A percentile compares a stretch with the other conserved stretches of the same genome.
Evolutionary conservation across 2,329 filamentous ascomycete genomes (phyloP).

Genomic region (Diaporthe batatas): DNA sequence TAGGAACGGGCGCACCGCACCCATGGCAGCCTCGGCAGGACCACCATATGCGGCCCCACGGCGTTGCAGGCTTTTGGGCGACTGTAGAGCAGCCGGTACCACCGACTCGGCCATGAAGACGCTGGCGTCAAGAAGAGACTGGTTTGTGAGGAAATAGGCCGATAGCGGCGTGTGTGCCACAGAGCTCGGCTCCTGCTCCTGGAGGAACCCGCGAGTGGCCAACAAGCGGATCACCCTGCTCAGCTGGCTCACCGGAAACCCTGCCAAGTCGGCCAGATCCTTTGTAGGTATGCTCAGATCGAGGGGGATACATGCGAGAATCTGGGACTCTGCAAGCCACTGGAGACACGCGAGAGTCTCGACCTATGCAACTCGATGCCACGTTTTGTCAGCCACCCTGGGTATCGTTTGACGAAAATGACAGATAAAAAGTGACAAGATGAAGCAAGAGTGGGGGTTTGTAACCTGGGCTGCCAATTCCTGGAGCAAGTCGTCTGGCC

Average conservation of each 20-base stretch:
- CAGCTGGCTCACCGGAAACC: conserved; percentile 55
- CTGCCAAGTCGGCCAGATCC: conserved; percentile 57
- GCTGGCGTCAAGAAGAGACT: conserved; percentile 52
- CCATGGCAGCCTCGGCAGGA: conserved; percentile 39
- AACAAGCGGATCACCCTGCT: conserved; percentile 51
- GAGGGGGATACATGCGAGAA: conserved; percentile 60
- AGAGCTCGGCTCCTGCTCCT: conserved; percentile 45
- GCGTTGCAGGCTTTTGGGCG: conserved; percentile 47
- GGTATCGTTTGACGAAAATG: neutral
- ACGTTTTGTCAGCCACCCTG: neutral
- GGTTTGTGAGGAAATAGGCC: conserved; percentile 52
- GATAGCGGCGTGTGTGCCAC: conserved; percentile 57
- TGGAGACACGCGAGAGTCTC: conserved; percentile 51
- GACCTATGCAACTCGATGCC: neutral
- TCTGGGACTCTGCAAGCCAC: conserved; percentile 60
- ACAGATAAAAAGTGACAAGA: neutral
- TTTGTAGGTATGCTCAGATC: conserved; percentile 51
- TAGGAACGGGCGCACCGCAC: conserved; percentile 34
- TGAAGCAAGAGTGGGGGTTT: neutral
- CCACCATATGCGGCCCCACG: neutral
- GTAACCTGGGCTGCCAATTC: neutral
- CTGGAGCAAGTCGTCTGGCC: conserved; percentile 7
- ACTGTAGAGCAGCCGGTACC: conserved; percentile 53
- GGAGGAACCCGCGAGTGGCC: conserved; percentile 53
- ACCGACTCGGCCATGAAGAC: conserved; percentile 55